Evolutionary conservation across 140 eudicot species (phyloP).

Genomic region (Anethum foeniculum): DNA sequence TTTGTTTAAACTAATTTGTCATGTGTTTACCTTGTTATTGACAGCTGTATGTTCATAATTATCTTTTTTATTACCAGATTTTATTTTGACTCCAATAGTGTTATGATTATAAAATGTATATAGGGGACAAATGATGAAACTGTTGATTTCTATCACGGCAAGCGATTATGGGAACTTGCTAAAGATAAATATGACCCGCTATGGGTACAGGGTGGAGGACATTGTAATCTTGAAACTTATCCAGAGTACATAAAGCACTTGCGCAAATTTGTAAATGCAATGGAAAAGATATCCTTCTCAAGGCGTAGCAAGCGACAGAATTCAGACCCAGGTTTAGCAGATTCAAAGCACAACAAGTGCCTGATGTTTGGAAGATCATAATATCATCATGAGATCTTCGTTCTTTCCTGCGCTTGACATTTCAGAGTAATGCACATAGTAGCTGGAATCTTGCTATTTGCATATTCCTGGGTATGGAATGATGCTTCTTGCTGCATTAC

Average conservation of each 20-base stretch:
- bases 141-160: constrained; percentile 86
- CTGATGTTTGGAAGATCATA: constrained; percentile 35
- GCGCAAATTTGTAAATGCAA: constrained; percentile 61
- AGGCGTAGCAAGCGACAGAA: constrained; percentile 33
- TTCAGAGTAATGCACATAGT: constrained; percentile 7
- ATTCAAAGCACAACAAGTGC: constrained; percentile 58
- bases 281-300: constrained; percentile 67
- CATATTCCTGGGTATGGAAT: neutral
- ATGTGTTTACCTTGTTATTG: neutral
- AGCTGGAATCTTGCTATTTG: constrained; percentile 4
- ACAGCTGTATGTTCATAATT: neutral
- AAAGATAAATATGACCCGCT: constrained; percentile 84
- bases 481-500: neutral
- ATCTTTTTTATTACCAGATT: neutral
- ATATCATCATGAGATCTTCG: constrained; percentile 7
- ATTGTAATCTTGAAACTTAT: constrained; percentile 87
- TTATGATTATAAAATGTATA: neutral
- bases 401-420: neutral
- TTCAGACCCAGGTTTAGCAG: constrained; percentile 36
- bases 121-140: constrained; percentile 89
- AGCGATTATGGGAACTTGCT: constrained; percentile 89
- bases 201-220: constrained; percentile 96
- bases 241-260: constrained; percentile 88
- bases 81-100: neutral
- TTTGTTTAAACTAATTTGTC: neutral